Percentiles rank a stretch among this genome's conserved stretches.
Evolutionary conservation across 176 grass and related monocot genomes (phyloP).

Genomic region (Cymbopogon citratus): DNA sequence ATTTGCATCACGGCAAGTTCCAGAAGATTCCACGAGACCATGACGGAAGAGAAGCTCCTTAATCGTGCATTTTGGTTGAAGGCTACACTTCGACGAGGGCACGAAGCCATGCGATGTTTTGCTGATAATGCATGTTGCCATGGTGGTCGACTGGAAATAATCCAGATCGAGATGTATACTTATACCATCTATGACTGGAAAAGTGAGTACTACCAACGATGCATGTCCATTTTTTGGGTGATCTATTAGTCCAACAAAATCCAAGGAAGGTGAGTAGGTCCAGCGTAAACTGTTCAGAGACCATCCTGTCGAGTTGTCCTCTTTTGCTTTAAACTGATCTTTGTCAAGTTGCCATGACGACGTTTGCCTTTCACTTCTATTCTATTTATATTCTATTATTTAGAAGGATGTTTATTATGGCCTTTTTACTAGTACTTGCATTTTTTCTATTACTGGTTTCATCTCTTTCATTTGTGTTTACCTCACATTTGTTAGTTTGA

Average conservation of each 20-base stretch:
- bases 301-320: slow-evolving; percentile 39
- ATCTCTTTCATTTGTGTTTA: neutral
- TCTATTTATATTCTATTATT: neutral
- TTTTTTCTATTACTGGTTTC: neutral
- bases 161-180: neutral
- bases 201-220: neutral
- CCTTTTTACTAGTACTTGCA: neutral
- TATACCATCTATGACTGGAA: neutral
- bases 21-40: neutral
- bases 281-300: slow-evolving; percentile 4
- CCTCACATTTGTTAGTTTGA: neutral
- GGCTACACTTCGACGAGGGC: neutral
- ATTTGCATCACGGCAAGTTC: neutral
- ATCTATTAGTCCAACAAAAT: slow-evolving; percentile 5
- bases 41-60: neutral
- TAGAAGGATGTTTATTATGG: slow-evolving; percentile 7
- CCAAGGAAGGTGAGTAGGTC: slow-evolving; percentile 8
- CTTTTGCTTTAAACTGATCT: slow-evolving; percentile 27
- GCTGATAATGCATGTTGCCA: neutral
- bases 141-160: neutral
- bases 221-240: neutral
- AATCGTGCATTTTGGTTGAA: slow-evolving; percentile 10
- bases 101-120: neutral
- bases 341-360: neutral
- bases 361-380: neutral